phyloP scores from a whole-genome alignment of 495 filamentous ascomycete species.

The Hypoxylon rickii region DNA sequence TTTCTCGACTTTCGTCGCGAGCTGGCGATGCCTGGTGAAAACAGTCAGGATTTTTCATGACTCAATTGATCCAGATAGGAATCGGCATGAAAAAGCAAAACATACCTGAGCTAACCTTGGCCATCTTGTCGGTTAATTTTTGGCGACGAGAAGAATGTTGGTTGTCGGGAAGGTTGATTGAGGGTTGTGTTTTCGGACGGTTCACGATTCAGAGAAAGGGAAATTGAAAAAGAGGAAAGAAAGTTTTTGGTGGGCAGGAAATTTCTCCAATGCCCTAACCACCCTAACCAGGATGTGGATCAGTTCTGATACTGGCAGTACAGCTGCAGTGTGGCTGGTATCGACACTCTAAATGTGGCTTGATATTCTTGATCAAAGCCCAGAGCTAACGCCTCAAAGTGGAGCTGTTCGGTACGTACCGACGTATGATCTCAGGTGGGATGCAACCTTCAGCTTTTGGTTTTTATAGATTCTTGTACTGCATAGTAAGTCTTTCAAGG shows the following conservation, averaged over 20 bases:
- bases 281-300: not conserved
- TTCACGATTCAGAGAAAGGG: slow-evolving; percentile 24
- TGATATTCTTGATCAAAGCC: not conserved
- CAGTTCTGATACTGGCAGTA: not conserved
- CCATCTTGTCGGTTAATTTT: slow-evolving; percentile 53
- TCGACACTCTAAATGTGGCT: slow-evolving; percentile 23
- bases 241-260: slow-evolving; percentile 24
- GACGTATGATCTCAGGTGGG: slow-evolving; percentile 25
- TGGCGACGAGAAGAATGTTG: slow-evolving; percentile 20
- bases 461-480: too few species aligned
- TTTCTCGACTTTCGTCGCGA: slow-evolving; percentile 97
- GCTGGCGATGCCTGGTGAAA: slow-evolving; percentile 65
- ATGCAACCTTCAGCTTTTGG: slow-evolving; percentile 7
- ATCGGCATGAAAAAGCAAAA: slow-evolving; percentile 5
- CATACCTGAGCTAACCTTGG: slow-evolving; percentile 61
- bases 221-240: slow-evolving; percentile 7
- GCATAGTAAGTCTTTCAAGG: slow-evolving; percentile 3
- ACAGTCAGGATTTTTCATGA: slow-evolving; percentile 12
- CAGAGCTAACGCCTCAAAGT: too few species aligned
- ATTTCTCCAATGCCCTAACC: slow-evolving; percentile 33
- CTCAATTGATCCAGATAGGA: slow-evolving; percentile 19
- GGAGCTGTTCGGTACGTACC: slow-evolving; percentile 5
- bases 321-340: too few species aligned
- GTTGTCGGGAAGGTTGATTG: slow-evolving; percentile 8
- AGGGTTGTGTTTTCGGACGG: slow-evolving; percentile 2